Conservation (phyloP, 2,329 filamentous ascomycete species). For the Botryotinia globosa region DNA sequence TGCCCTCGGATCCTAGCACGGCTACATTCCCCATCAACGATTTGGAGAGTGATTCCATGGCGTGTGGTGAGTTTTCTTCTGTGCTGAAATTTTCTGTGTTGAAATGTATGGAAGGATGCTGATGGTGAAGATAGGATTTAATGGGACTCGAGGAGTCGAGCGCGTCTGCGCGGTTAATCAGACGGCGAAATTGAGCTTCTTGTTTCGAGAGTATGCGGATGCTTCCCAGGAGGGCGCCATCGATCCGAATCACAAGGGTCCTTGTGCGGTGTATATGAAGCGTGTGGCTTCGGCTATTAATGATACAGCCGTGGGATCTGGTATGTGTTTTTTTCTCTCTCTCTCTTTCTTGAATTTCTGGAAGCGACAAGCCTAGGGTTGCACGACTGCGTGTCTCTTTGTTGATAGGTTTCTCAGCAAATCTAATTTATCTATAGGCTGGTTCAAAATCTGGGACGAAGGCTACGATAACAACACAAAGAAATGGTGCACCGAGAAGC, state of each 20-base stretch:
- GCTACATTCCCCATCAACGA: slow-evolving; percentile 57
- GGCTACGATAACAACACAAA: slow-evolving; percentile 56
- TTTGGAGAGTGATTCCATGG: slow-evolving; percentile 61
- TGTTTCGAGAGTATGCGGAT: slow-evolving; percentile 62
- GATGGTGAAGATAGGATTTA: slow-evolving; percentile 40
- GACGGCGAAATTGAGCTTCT: slow-evolving; percentile 45
- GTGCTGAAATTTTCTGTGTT: not conserved
- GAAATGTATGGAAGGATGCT: not conserved
- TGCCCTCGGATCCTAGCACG: slow-evolving; percentile 52
- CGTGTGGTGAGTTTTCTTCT: slow-evolving; percentile 56
- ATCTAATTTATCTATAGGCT: slow-evolving; percentile 38
- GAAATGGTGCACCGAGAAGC: slow-evolving; percentile 68
- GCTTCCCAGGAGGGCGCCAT: slow-evolving; percentile 53
- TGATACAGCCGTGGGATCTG: slow-evolving; percentile 55
- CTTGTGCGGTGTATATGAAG: slow-evolving; percentile 73
- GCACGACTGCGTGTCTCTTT: not conserved
- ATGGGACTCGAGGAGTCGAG: slow-evolving; percentile 48
- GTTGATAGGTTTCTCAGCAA: no score
- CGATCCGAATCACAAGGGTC: slow-evolving; percentile 61
- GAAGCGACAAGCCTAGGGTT: not conserved
- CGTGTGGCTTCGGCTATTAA: slow-evolving; percentile 56
- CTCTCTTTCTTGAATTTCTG: not conserved
- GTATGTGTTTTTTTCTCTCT: slow-evolving; percentile 35
- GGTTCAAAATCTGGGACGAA: slow-evolving; percentile 76
- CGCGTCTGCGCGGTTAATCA: slow-evolving; percentile 44